These are phyloP conservation scores for Apiospora malaysiana DNA, from an alignment of 2,329 filamentous ascomycete genomes.

Conservation along the genomic window DNA sequence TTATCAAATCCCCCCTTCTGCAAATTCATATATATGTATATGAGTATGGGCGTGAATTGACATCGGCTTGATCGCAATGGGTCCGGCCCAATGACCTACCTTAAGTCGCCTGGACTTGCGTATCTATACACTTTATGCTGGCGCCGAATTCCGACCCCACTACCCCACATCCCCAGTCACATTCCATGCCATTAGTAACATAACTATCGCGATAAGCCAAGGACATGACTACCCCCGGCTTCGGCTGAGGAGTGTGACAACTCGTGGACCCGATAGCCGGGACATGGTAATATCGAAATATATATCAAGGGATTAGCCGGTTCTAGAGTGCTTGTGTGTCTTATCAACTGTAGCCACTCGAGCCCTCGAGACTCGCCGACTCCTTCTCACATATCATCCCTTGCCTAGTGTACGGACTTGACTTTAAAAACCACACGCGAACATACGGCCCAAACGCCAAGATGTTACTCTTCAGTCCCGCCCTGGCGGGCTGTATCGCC, in stretches of 20 bases:
- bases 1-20: too few relatives aligned
- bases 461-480: constrained; percentile 3
- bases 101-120: neutral
- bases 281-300: neutral
- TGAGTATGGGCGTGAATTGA: too few relatives aligned
- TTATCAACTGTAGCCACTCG: neutral
- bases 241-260: constrained; percentile 1
- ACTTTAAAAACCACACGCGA: neutral
- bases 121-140: neutral
- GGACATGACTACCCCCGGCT: constrained; percentile 3
- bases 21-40: too few relatives aligned
- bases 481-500: neutral
- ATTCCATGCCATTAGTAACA: constrained; percentile 5
- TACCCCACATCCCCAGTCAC: constrained; percentile 2
- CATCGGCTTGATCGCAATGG: too few relatives aligned
- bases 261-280: neutral
- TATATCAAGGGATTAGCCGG: neutral
- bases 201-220: constrained; percentile 17
- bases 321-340: neutral
- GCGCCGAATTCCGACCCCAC: constrained; percentile 10
- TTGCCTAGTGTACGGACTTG: too few relatives aligned
- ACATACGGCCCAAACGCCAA: too few relatives aligned
- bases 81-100: too few relatives aligned
- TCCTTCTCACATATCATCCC: too few relatives aligned
- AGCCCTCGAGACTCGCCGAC: neutral